phyloP scores from a whole-genome alignment of 2,329 filamentous ascomycete species.

The Beauveria bassiana region DNA sequence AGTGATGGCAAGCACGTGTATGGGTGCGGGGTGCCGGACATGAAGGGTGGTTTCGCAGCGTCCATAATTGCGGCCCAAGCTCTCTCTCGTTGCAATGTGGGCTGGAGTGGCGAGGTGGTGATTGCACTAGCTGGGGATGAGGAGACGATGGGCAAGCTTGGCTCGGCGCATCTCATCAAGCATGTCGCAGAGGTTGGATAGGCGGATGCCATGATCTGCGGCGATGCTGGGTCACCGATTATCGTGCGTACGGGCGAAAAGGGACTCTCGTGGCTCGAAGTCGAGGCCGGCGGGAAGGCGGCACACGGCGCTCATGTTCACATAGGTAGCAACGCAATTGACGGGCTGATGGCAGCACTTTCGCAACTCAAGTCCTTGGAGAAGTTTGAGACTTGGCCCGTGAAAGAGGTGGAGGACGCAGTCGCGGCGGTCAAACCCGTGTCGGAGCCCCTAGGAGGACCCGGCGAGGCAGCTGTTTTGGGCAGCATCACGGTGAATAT shows the following conservation, averaged over 20 bases:
- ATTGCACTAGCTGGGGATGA: constrained; percentile 13
- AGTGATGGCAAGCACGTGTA: constrained; percentile 11
- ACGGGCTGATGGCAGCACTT: constrained; percentile 8
- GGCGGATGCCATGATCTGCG: constrained; percentile 13
- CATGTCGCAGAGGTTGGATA: constrained; percentile 1
- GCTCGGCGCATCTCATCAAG: constrained; percentile 9
- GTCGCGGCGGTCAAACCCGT: constrained; percentile 3
- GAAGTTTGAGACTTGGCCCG: background rate
- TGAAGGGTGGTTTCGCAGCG: constrained; percentile 13
- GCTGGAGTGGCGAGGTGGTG: constrained; percentile 11
- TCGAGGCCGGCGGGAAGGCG: constrained; percentile 7
- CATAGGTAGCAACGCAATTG: constrained; percentile 11
- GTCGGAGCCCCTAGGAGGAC: constrained; percentile 11
- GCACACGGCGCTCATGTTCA: constrained; percentile 14
- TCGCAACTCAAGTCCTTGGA: constrained; percentile 9
- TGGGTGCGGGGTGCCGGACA: constrained; percentile 12
- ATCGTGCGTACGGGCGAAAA: constrained; percentile 13
- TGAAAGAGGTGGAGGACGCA: background rate
- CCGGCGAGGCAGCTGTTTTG: constrained; percentile 9
- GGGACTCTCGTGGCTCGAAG: constrained; percentile 12
- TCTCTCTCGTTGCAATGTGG: background rate
- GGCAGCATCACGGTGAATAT: constrained; percentile 13
- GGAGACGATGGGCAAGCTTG: constrained; percentile 12
- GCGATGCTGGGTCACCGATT: constrained; percentile 12
- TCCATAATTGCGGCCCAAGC: constrained; percentile 10